phyloP scores from a whole-genome alignment of 371 early-diverging fungal species.

The Funneliformis caledonium region DNA sequence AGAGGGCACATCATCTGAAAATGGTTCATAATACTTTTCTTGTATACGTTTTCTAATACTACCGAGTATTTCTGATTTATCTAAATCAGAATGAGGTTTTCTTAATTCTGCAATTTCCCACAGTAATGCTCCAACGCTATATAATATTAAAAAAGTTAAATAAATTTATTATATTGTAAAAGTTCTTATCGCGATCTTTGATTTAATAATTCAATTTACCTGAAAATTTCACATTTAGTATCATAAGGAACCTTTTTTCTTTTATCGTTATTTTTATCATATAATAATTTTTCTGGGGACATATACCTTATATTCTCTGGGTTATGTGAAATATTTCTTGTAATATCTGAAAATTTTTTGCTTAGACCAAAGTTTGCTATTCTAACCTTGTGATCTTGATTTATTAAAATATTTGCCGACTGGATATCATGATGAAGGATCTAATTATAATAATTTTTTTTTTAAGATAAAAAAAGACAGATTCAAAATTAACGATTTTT shows the following conservation, averaged over 20 bases:
- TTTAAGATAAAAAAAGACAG: background rate
- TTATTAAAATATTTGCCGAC: background rate
- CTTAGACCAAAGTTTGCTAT: conserved; percentile 22
- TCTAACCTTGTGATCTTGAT: background rate
- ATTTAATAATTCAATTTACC: no score
- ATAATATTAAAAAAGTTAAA: no score
- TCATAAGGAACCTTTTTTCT: background rate
- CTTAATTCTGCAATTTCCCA: conserved; percentile 26
- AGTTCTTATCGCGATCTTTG: no score
- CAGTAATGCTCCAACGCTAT: conserved; percentile 10
- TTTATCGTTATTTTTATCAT: background rate
- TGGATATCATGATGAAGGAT: conserved; percentile 20
- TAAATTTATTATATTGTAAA: no score
- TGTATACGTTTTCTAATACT: background rate
- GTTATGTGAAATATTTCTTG: background rate
- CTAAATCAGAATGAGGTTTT: background rate
- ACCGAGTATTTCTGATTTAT: background rate
- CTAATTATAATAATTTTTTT: background rate
- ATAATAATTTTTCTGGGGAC: conserved; percentile 11
- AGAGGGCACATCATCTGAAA: background rate
- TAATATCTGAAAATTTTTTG: background rate
- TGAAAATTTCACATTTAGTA: conserved; percentile 18
- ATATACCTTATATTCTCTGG: background rate
- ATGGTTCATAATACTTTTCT: background rate
- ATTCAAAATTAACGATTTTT: no score